These are phyloP conservation scores for Panicum miliaceum DNA, from an alignment of 176 grass and related monocot genomes.

Conservation along the genomic window DNA sequence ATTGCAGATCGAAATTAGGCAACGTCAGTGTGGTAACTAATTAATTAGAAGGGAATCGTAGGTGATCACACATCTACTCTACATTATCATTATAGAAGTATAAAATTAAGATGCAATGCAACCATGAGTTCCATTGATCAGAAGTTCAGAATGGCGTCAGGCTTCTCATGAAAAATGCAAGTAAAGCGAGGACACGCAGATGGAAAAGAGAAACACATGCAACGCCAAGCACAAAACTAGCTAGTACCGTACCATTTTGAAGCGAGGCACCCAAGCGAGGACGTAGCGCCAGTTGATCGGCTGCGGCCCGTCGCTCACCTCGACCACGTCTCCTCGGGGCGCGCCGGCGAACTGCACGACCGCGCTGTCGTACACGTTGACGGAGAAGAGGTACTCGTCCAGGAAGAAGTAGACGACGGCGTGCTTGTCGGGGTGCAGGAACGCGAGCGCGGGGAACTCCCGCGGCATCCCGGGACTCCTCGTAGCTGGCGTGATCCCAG, in stretches of 20 bases:
- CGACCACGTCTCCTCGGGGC: not conserved
- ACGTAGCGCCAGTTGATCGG: slow-evolving; percentile 17
- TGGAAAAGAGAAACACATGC: not conserved
- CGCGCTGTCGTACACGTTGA: not conserved
- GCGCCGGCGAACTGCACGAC: not conserved
- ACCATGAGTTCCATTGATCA: not conserved
- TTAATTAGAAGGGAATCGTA: not conserved
- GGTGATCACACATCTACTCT: not conserved
- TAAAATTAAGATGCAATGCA: not conserved
- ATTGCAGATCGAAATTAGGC: not conserved
- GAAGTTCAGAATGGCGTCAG: not conserved
- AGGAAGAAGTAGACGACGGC: slow-evolving; percentile 30
- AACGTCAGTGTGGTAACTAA: not conserved
- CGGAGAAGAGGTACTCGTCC: not conserved
- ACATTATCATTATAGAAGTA: not conserved
- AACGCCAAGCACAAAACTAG: not conserved
- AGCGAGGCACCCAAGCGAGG: not conserved
- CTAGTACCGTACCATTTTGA: not conserved
- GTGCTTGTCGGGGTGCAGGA: slow-evolving; percentile 4
- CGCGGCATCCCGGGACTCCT: not conserved
- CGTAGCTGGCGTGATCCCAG: not conserved
- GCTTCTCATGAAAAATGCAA: not conserved
- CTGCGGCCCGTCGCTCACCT: not conserved
- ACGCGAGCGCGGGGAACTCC: not conserved
- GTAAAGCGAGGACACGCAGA: not conserved